Percentiles rank a stretch among this genome's conserved stretches.
phyloP scores from a whole-genome alignment of 1,284 basidiomycete species.

The Termitomyces sp. region DNA sequence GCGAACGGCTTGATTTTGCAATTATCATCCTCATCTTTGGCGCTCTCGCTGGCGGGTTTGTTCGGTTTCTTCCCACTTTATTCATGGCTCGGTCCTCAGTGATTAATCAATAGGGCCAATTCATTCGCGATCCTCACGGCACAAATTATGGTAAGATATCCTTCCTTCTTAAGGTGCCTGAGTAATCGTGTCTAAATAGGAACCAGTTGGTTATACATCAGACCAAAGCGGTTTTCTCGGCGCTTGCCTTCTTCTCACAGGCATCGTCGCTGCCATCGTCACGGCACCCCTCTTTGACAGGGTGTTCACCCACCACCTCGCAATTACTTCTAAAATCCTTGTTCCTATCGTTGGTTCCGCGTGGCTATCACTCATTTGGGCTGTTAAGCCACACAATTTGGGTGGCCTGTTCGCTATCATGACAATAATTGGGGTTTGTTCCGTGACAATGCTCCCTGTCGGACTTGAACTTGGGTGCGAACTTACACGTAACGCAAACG shows the following conservation, averaged over 20 bases:
- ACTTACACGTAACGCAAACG: conserved; percentile 71
- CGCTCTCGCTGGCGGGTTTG: conserved; percentile 57
- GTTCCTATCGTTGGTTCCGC: conserved; percentile 53
- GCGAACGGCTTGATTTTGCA: conserved; percentile 65
- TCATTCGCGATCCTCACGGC: conserved; percentile 60
- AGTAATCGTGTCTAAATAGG: conserved; percentile 30
- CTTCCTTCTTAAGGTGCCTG: background rate
- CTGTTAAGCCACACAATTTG: conserved; percentile 59
- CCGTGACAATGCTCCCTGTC: conserved; percentile 67
- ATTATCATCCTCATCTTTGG: conserved; percentile 60
- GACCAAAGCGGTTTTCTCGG: conserved; percentile 64
- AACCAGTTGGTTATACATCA: conserved; percentile 68
- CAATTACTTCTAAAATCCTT: conserved; percentile 50
- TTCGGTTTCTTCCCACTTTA: background rate
- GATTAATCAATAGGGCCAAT: conserved; percentile 31
- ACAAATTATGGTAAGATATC: conserved; percentile 54
- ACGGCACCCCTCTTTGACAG: conserved; percentile 74
- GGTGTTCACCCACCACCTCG: conserved; percentile 67
- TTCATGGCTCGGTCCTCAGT: background rate
- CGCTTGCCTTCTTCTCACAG: conserved; percentile 60
- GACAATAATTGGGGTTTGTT: conserved; percentile 59
- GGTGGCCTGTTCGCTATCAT: conserved; percentile 60
- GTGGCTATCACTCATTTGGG: conserved; percentile 77
- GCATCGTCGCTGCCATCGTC: conserved; percentile 59
- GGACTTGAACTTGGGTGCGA: conserved; percentile 72